These are phyloP conservation scores for Emergomyces orientalis DNA, from an alignment of 2,329 filamentous ascomycete genomes.

Conservation along the genomic window DNA sequence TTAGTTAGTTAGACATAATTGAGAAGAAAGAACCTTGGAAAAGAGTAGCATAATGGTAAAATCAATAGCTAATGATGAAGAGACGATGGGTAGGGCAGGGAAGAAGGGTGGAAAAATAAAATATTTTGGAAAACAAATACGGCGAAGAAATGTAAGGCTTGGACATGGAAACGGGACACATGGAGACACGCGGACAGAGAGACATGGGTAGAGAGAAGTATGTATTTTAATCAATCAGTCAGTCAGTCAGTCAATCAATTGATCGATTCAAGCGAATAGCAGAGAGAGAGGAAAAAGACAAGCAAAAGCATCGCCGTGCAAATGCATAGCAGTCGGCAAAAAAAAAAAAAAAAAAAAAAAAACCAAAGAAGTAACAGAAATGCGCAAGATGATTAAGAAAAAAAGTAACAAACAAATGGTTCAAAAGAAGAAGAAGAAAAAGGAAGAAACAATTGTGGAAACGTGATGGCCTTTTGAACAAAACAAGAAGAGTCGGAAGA, in stretches of 20 bases:
- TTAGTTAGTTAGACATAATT: background rate
- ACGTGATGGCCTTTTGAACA: background rate
- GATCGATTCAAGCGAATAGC: background rate
- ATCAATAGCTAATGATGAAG: conserved; percentile 1
- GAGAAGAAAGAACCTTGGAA: background rate
- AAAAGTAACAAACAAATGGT: conserved; percentile 3
- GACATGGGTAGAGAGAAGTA: conserved; percentile 1
- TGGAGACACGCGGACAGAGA: background rate
- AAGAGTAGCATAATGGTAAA: background rate
- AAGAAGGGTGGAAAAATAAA: background rate
- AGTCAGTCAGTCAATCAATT: background rate
- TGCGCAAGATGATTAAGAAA: background rate
- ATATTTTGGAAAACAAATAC: background rate
- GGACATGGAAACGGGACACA: background rate
- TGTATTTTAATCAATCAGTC: background rate
- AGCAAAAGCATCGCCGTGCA: conserved; percentile 2
- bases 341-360: background rate
- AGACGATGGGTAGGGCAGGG: background rate
- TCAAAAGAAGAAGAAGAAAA: conserved; percentile 16
- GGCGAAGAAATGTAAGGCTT: no score
- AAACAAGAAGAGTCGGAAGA: conserved; percentile 8
- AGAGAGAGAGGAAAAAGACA: background rate
- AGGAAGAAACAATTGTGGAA: conserved; percentile 1
- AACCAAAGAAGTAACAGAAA: no score
- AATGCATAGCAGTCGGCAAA: background rate